Conservation (phyloP, 225 moss, liverwort and hornwort species). For the Marchantia polymorpha region DNA sequence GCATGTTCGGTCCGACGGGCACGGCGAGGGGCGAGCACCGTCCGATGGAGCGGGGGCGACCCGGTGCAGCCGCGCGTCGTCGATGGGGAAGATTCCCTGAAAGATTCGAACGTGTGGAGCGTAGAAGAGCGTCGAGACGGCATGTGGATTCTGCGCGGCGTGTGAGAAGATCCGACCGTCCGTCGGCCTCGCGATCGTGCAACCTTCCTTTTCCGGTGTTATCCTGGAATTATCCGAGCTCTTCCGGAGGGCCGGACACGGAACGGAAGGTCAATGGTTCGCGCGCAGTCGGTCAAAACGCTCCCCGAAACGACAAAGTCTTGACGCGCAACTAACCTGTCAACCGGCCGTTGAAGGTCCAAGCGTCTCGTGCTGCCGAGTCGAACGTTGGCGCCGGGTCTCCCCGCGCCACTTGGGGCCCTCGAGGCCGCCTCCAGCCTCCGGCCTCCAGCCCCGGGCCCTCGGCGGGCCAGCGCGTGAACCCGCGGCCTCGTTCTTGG, state of each 20-base stretch:
- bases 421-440: background rate
- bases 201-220: background rate
- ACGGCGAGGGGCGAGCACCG: background rate
- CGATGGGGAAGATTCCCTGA: background rate
- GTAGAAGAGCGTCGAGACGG: background rate
- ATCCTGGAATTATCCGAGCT: background rate
- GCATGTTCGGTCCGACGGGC: background rate
- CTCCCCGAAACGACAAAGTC: slow-evolving; percentile 1
- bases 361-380: background rate
- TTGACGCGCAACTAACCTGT: background rate
- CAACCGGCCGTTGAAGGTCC: background rate
- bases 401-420: background rate
- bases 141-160: background rate
- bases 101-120: background rate
- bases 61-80: no score
- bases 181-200: no score
- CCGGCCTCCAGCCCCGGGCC: no score
- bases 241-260: background rate
- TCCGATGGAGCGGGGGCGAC: background rate
- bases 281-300: background rate
- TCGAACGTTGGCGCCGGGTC: background rate
- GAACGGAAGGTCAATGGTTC: background rate
- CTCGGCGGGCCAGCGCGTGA: no score
- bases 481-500: no score
- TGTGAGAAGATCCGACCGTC: background rate